Conservation (phyloP, 2,329 filamentous ascomycete species). For the Aspergillus novoparasiticus region DNA sequence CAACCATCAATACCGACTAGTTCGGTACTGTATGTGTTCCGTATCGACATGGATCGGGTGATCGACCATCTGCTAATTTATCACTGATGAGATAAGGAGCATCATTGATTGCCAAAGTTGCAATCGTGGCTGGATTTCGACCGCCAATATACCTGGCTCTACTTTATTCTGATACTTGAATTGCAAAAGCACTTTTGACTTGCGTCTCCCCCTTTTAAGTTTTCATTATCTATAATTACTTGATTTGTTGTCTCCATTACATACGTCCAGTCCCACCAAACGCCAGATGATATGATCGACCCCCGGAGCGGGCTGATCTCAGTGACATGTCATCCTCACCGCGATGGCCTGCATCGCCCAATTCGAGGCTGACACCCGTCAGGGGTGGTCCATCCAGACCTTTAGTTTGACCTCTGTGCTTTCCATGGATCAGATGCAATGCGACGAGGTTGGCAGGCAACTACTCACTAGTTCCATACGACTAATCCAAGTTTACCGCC, state of each 20-base stretch:
- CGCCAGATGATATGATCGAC: not conserved
- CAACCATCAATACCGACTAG: not conserved
- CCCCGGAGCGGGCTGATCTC: not conserved
- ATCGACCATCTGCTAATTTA: not conserved
- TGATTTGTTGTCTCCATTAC: not conserved
- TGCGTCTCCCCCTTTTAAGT: not conserved
- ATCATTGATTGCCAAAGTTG: not conserved
- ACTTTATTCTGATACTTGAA: not conserved
- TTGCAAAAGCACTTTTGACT: not conserved
- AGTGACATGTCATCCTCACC: constrained; percentile 6
- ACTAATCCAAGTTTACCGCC: no score
- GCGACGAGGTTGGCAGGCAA: not conserved
- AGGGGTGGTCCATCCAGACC: not conserved
- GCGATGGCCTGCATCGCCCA: not conserved
- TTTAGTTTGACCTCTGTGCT: not conserved
- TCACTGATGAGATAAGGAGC: constrained; percentile 4
- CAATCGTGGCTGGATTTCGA: not conserved
- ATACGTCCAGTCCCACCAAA: not conserved
- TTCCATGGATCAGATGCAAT: not conserved
- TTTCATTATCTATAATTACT: not conserved
- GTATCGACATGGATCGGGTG: constrained; percentile 4
- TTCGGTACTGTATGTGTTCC: not conserved
- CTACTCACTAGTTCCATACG: not conserved
- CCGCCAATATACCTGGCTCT: no score
- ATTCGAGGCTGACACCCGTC: not conserved